phyloP scores from a whole-genome alignment of 805 yeast genomes.

The Metschnikowia bowlesiae region DNA sequence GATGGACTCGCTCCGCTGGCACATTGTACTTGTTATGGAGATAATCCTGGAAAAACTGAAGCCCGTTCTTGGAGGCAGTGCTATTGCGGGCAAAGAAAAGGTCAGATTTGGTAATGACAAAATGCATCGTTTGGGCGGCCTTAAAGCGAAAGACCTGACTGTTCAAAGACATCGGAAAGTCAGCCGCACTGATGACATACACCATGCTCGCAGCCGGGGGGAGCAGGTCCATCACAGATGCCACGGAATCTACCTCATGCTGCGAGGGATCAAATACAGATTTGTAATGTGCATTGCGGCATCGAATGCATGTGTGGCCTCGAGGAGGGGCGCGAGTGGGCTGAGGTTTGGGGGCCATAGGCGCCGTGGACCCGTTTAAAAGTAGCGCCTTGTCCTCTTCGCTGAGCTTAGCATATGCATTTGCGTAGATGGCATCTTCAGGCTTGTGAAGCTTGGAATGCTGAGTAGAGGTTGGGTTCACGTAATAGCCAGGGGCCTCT shows the following conservation, averaged over 20 bases:
- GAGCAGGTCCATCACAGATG: slow-evolving; percentile 22
- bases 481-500: slow-evolving; percentile 42
- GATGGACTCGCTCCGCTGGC: slow-evolving; percentile 38
- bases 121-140: slow-evolving; percentile 32
- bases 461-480: slow-evolving; percentile 5
- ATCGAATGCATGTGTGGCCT: slow-evolving; percentile 46
- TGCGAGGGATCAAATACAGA: slow-evolving; percentile 33
- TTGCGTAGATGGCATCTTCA: slow-evolving; percentile 22
- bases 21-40: slow-evolving; percentile 27
- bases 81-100: slow-evolving; percentile 34
- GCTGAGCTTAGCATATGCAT: slow-evolving; percentile 16
- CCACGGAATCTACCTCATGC: slow-evolving; percentile 22
- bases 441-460: neutral
- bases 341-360: neutral
- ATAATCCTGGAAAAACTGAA: slow-evolving; percentile 31
- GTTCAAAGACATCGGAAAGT: slow-evolving; percentile 64
- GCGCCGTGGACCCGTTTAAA: slow-evolving; percentile 16
- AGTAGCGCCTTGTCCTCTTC: slow-evolving; percentile 27
- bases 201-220: slow-evolving; percentile 48
- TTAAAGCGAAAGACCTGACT: slow-evolving; percentile 30
- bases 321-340: neutral
- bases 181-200: slow-evolving; percentile 62
- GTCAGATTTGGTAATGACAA: slow-evolving; percentile 43
- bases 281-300: slow-evolving; percentile 48
- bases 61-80: slow-evolving; percentile 23